Conservation (phyloP, 2,329 filamentous ascomycete genomes). For the Stagonosporopsis rhizophila region DNA sequence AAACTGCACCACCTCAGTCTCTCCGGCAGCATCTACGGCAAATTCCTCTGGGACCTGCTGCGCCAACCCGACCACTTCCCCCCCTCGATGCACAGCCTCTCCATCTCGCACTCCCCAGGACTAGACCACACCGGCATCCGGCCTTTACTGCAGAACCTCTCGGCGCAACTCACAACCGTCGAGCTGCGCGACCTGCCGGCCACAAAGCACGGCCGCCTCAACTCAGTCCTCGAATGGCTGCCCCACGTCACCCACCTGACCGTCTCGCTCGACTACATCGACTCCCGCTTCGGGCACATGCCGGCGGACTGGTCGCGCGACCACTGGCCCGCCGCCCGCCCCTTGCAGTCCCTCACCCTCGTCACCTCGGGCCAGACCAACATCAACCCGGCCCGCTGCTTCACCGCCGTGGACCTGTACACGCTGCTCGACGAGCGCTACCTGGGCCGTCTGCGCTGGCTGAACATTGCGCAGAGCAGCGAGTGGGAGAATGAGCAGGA, state of each 20-base stretch:
- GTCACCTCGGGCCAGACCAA: conserved; percentile 47
- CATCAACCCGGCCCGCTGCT: conserved; percentile 44
- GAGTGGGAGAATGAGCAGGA: conserved; percentile 49
- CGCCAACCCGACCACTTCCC: conserved; percentile 41
- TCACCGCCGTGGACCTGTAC: conserved; percentile 53
- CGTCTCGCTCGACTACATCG: conserved; percentile 57
- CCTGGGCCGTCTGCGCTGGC: conserved; percentile 48
- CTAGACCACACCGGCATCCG: conserved; percentile 48
- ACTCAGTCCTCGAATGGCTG: conserved; percentile 51
- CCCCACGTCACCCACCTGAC: conserved; percentile 51
- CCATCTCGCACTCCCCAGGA: conserved; percentile 53
- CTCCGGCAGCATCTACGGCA: conserved; percentile 53
- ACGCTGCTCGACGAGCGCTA: conserved; percentile 51
- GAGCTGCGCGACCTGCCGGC: conserved; percentile 52
- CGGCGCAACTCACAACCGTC: conserved; percentile 44
- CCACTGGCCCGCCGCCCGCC: conserved; percentile 34
- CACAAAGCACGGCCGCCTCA: conserved; percentile 49
- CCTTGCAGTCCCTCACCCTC: conserved; percentile 50
- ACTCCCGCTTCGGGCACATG: conserved; percentile 48
- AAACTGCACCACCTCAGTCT: conserved; percentile 51
- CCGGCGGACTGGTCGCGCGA: conserved; percentile 22
- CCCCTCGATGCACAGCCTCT: conserved; percentile 34
- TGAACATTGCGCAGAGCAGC: conserved; percentile 49
- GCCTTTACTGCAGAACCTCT: conserved; percentile 47
- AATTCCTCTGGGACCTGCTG: conserved; percentile 52